Evolutionary conservation across 2,329 filamentous ascomycete species (phyloP).

Genomic region (Penicillium sp.): DNA sequence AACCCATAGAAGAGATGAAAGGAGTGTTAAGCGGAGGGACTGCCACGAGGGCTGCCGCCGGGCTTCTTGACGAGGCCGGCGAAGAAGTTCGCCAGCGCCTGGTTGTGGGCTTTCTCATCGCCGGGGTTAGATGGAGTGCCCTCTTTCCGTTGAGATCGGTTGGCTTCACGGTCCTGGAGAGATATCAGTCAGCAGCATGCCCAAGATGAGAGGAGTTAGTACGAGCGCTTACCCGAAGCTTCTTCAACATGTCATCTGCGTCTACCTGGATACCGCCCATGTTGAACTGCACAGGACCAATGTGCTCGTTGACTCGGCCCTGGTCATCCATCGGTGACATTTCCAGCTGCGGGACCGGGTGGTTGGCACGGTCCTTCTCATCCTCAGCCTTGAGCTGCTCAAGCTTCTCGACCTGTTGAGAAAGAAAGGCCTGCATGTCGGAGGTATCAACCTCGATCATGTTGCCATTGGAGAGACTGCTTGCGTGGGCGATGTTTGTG

Average conservation of each 20-base stretch:
- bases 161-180: constrained; percentile 45
- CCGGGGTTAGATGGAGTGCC: constrained; percentile 29
- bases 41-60: constrained; percentile 38
- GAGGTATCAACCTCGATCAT: constrained; percentile 62
- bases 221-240: constrained; percentile 65
- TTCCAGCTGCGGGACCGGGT: constrained; percentile 35
- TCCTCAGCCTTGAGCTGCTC: constrained; percentile 63
- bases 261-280: constrained; percentile 97
- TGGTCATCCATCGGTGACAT: constrained; percentile 40
- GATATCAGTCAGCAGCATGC: constrained; percentile 12
- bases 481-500: constrained; percentile 53
- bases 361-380: constrained; percentile 41
- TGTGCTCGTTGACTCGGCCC: constrained; percentile 67
- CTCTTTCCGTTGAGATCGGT: constrained; percentile 38
- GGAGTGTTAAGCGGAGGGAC: constrained; percentile 30
- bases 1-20: constrained; percentile 19
- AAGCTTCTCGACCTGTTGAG: constrained; percentile 69
- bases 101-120: constrained; percentile 55
- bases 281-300: constrained; percentile 94
- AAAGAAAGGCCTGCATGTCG: constrained; percentile 74
- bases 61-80: constrained; percentile 56
- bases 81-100: constrained; percentile 60
- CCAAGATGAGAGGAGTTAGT: constrained; percentile 4
- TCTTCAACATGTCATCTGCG: constrained; percentile 86
- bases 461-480: constrained; percentile 43